Conservation (phyloP, 495 filamentous ascomycete species). For the Lasiosphaeris hirsuta region DNA sequence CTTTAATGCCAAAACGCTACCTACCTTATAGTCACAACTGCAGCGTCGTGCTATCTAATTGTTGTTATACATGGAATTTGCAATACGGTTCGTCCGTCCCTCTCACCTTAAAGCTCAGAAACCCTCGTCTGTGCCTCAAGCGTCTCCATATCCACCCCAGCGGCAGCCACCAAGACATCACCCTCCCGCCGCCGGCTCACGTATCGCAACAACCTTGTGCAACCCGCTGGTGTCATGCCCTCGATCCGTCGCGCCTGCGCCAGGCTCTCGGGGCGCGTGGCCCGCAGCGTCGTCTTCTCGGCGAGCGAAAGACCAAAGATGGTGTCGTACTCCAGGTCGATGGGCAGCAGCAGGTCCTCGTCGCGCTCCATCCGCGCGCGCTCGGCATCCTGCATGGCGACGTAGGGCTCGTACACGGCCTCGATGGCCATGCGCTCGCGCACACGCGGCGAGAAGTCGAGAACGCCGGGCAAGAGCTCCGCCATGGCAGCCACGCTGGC, state of each 20-base stretch:
- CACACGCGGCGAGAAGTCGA: constrained; percentile 52
- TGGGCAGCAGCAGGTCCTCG: constrained; percentile 68
- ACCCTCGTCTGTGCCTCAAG: constrained; percentile 39
- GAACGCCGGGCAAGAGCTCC: constrained; percentile 49
- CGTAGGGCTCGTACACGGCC: constrained; percentile 79
- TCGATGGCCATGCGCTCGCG: constrained; percentile 71
- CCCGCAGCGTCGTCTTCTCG: constrained; percentile 67
- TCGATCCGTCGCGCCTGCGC: constrained; percentile 88
- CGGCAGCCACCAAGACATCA: constrained; percentile 20
- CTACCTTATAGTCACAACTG: too few species aligned
- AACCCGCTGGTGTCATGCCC: constrained; percentile 64
- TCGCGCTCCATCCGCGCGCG: constrained; percentile 67
- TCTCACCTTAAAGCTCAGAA: constrained; percentile 26
- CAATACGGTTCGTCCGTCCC: not conserved
- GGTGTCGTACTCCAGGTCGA: constrained; percentile 70
- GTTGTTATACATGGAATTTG: not conserved
- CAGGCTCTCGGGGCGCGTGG: constrained; percentile 71
- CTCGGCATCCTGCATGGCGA: constrained; percentile 62
- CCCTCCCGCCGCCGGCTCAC: constrained; percentile 28
- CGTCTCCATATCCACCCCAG: constrained; percentile 31
- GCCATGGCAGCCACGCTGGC: constrained; percentile 55
- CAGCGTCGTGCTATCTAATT: not conserved
- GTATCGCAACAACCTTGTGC: constrained; percentile 53
- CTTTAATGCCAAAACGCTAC: too few species aligned
- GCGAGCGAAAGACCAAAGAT: constrained; percentile 73